phyloP scores from a whole-genome alignment of 805 yeast genomes.

The Starmerella sirachaensis region DNA sequence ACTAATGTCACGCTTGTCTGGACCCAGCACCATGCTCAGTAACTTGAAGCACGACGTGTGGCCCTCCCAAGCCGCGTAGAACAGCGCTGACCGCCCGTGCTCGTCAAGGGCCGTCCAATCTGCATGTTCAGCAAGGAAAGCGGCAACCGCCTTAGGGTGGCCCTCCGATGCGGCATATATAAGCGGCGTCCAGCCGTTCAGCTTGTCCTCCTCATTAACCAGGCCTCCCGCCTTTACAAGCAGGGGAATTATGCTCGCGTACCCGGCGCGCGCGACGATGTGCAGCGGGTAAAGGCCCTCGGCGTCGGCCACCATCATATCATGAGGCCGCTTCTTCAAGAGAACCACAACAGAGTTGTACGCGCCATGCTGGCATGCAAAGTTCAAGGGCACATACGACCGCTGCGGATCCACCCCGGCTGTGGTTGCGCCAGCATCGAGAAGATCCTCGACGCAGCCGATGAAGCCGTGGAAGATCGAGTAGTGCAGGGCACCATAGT shows the following conservation, averaged over 20 bases:
- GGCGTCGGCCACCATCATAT: constrained; percentile 49
- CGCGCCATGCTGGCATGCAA: constrained; percentile 81
- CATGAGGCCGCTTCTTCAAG: constrained; percentile 33
- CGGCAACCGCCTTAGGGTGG: constrained; percentile 54
- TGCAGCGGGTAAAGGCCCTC: constrained; percentile 82
- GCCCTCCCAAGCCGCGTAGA: constrained; percentile 91
- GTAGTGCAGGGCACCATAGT: constrained; percentile 64
- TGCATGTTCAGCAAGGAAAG: constrained; percentile 64
- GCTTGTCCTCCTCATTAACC: constrained; percentile 67
- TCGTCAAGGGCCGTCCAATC: constrained; percentile 58
- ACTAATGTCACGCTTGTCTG: constrained; percentile 18
- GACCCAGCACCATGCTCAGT: constrained; percentile 33
- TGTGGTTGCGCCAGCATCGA: constrained; percentile 36
- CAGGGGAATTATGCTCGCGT: constrained; percentile 51
- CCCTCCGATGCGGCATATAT: constrained; percentile 87
- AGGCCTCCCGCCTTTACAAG: constrained; percentile 46
- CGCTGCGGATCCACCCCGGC: constrained; percentile 30
- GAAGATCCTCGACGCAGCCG: constrained; percentile 40
- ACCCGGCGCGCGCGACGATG: constrained; percentile 78
- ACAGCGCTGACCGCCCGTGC: constrained; percentile 66
- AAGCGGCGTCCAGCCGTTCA: constrained; percentile 88
- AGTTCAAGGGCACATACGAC: constrained; percentile 51
- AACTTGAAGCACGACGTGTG: constrained; percentile 70
- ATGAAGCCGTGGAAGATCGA: constrained; percentile 62
- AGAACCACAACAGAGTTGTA: constrained; percentile 54